Conservation (phyloP, 2,329 filamentous ascomycete genomes). For the Capronia coronata region DNA sequence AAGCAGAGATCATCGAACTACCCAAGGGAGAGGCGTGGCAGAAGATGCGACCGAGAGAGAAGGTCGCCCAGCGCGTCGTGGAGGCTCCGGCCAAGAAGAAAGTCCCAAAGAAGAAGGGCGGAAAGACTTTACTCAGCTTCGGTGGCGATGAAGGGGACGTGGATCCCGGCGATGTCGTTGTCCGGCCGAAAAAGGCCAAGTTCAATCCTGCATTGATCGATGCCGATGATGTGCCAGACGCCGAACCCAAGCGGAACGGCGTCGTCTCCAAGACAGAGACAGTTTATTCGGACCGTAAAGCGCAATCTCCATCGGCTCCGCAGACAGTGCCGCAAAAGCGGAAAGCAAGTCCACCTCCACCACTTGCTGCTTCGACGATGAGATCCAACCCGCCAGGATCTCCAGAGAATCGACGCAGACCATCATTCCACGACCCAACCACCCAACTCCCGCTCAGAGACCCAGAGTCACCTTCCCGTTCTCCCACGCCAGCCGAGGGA, state of each 20-base stretch:
- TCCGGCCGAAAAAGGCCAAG: slow-evolving; percentile 41
- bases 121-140: slow-evolving; percentile 44
- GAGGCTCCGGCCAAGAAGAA: slow-evolving; percentile 32
- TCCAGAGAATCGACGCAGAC: slow-evolving; percentile 30
- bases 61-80: slow-evolving; percentile 29
- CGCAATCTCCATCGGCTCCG: slow-evolving; percentile 33
- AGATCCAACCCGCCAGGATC: slow-evolving; percentile 11
- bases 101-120: slow-evolving; percentile 37
- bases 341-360: slow-evolving; percentile 16
- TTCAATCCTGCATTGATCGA: slow-evolving; percentile 44
- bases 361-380: not conserved
- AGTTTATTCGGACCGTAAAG: slow-evolving; percentile 25
- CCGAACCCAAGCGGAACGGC: slow-evolving; percentile 12
- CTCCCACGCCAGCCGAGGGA: slow-evolving; percentile 30
- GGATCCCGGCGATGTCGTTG: slow-evolving; percentile 32
- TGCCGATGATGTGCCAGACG: slow-evolving; percentile 19
- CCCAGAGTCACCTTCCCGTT: slow-evolving; percentile 38
- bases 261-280: not conserved
- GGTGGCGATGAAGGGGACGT: slow-evolving; percentile 40
- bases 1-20: slow-evolving; percentile 41
- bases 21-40: slow-evolving; percentile 39
- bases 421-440: slow-evolving; percentile 38
- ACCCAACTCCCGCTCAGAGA: slow-evolving; percentile 42
- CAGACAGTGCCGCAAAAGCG: slow-evolving; percentile 19
- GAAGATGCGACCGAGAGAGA: slow-evolving; percentile 37